Base-by-base conservation (phyloP, 1,284 basidiomycete genomes). In the Trichosporon ovoides region DNA sequence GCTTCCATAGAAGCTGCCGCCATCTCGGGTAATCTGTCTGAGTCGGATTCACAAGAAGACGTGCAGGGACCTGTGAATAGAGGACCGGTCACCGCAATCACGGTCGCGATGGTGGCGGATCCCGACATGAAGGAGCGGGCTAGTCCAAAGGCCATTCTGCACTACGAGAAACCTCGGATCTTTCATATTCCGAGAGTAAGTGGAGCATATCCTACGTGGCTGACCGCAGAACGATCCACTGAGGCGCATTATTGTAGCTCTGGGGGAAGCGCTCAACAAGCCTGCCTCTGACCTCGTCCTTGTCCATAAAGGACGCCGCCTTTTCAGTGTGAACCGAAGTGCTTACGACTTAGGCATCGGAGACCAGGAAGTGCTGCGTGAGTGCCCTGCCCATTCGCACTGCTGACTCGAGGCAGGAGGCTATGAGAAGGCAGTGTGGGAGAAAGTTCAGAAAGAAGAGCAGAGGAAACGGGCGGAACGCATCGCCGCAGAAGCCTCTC, bases 81-180 rank as follows among this genome's bases (percentile, higher is more conserved):
- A 57, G 53, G 34, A 6, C 56, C 34, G 1, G 62, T 37, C 2
- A 61, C 69, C 18, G 37, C 28, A 3, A 61, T 75, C 46, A 58
- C 57, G 1, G 60, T 74, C 4, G 24, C 49, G 14, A 74, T 75
- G 72, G 62, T 69, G 14, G 65, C 63, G 2, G 69, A 72, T 49
- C 66, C 67, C 0, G 64, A 60, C 14, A 60, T 60, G 24, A 43
- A 24, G 57, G 38, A 36, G 49, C 35, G 13, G 57, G 61, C 24
- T 0, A 66, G 68, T 40, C 57, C 59, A n/a, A 60, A 55, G 9
- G 71, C 71, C 4, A 56, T 72, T 3, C 50, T 58, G 18, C 53
- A 61, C 19, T 74, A 66, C 48, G 65, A 70, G 59, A 67, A 65
- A 20, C 51, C 40, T 11, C 59, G 67, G 16, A 52, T 58, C 0